A percentile compares a stretch with the other conserved stretches of the same genome.
Evolutionary conservation across 2,329 filamentous ascomycete genomes (phyloP).

Genomic region (Penicillium sp.): DNA sequence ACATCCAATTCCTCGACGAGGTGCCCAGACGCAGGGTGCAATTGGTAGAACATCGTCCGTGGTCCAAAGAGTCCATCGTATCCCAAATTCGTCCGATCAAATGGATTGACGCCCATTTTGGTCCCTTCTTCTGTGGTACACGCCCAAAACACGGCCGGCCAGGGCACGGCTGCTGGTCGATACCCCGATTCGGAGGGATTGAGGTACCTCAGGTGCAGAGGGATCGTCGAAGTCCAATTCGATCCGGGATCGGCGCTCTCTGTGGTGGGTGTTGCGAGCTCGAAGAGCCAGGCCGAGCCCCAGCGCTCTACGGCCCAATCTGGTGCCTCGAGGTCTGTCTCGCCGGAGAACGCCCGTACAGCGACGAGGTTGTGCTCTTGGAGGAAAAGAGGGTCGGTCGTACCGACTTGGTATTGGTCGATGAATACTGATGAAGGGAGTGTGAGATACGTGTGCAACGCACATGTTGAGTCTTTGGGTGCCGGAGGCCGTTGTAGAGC

Average conservation of each 20-base stretch:
- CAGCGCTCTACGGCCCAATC: constrained; percentile 76
- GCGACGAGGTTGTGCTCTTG: constrained; percentile 75
- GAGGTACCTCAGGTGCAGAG: constrained; percentile 85
- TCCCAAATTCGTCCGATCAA: constrained; percentile 81
- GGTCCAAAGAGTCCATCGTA: constrained; percentile 81
- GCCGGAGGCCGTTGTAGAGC: constrained; percentile 54
- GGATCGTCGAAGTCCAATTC: constrained; percentile 58
- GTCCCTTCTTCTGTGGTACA: constrained; percentile 65
- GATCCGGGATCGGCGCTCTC: constrained; percentile 10
- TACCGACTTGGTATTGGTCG: constrained; percentile 80
- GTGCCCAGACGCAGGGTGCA: constrained; percentile 55
- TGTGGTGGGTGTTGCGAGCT: constrained; percentile 64
- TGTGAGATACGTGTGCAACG: constrained; percentile 78
- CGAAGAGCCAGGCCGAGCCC: constrained; percentile 78
- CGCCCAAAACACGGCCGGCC: constrained; percentile 88
- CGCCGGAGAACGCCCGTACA: constrained; percentile 70
- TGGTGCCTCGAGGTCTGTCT: constrained; percentile 88
- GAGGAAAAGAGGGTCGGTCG: constrained; percentile 68
- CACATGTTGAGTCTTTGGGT: constrained; percentile 62
- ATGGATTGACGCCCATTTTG: constrained; percentile 77
- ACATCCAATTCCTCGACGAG: constrained; percentile 64
- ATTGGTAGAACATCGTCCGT: constrained; percentile 82
- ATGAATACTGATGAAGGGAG: constrained; percentile 81
- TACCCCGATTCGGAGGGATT: constrained; percentile 63
- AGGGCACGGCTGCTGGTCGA: constrained; percentile 66